Percentiles rank a stretch among this genome's conserved stretches.
phyloP scores from a whole-genome alignment of 345 rosid species.

The Eucalyptus sp. region DNA sequence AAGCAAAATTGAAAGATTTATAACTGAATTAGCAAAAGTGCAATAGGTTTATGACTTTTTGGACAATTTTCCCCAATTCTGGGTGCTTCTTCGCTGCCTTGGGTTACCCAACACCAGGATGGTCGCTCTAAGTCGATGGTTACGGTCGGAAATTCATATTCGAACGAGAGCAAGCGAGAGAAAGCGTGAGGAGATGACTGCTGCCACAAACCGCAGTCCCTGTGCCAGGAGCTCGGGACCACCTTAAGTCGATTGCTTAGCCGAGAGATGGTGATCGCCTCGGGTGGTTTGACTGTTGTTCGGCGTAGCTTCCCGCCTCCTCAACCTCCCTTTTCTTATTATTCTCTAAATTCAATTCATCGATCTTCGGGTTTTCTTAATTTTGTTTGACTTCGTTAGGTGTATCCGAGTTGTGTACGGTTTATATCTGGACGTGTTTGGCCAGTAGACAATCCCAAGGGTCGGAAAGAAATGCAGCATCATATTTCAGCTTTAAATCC shows the following conservation, averaged over 20 bases:
- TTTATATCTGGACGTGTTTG: neutral
- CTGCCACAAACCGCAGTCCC: neutral
- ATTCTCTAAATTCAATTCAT: neutral
- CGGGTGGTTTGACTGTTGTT: neutral
- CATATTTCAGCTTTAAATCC: neutral
- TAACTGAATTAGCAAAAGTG: rapidly evolving
- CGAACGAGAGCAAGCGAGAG: neutral
- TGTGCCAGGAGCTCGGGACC: neutral
- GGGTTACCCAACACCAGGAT: neutral
- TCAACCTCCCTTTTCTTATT: neutral
- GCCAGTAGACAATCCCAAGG: neutral
- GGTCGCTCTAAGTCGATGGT: neutral
- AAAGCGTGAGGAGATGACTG: neutral
- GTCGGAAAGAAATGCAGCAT: neutral
- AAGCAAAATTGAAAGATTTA: too few relatives aligned
- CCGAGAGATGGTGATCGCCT: neutral
- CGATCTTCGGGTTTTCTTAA: neutral
- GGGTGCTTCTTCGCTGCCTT: neutral
- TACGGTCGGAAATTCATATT: neutral
- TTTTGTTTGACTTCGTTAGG: neutral
- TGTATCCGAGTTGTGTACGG: neutral
- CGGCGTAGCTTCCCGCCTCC: neutral
- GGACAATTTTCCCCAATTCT: rapidly evolving
- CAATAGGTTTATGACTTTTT: rapidly evolving
- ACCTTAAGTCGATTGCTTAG: neutral